A percentile compares a stretch with the other conserved stretches of the same genome.
These are phyloP conservation scores for Echites panduratus DNA, from an alignment of 257 asterid genomes.

Conservation along the genomic window DNA sequence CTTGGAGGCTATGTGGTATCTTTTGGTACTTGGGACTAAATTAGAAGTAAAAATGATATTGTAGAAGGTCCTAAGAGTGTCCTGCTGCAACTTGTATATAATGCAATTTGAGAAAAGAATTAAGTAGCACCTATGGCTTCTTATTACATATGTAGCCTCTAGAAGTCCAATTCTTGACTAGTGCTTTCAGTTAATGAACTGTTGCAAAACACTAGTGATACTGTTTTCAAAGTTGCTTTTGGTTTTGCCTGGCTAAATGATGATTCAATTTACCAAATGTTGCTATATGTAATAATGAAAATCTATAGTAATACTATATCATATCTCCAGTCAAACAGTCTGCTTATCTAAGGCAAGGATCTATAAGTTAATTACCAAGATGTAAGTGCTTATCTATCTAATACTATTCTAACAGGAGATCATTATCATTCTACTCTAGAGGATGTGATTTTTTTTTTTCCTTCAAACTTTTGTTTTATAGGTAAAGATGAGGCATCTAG, in stretches of 20 bases:
- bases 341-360: too few relatives aligned
- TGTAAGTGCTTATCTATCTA: neutral
- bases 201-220: neutral
- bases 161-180: neutral
- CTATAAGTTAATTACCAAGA: neutral
- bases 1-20: too few relatives aligned
- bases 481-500: constrained; percentile 21
- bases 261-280: neutral
- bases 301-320: neutral
- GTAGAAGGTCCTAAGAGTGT: neutral
- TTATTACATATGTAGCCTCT: neutral
- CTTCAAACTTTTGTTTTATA: constrained; percentile 5
- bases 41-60: neutral
- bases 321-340: neutral
- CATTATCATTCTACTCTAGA: neutral
- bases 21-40: neutral
- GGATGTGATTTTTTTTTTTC: neutral
- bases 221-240: neutral
- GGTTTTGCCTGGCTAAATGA: neutral
- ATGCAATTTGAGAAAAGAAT: neutral
- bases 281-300: neutral
- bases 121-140: too few relatives aligned
- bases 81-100: neutral
- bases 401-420: neutral
- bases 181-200: neutral